Percentiles rank a stretch among this genome's conserved stretches.
phyloP scores from a whole-genome alignment of 2,329 filamentous ascomycete species.

The Graphiopsis chlorocephala region DNA sequence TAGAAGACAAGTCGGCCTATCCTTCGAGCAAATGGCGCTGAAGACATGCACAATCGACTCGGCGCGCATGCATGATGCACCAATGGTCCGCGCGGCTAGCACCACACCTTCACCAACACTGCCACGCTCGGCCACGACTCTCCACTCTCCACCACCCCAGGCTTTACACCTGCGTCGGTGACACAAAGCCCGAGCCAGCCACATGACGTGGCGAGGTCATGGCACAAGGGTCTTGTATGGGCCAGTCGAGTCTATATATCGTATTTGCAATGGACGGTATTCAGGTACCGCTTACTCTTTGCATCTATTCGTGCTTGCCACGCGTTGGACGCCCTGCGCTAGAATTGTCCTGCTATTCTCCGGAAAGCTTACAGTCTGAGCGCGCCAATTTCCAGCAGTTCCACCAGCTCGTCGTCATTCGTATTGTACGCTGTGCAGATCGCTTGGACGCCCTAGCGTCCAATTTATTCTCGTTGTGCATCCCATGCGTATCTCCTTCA shows the following conservation, averaged over 20 bases:
- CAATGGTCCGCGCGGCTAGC: conserved; percentile 8
- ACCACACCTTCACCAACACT: conserved; percentile 6
- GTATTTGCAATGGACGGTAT: background rate
- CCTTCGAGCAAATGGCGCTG: background rate
- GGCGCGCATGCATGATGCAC: background rate
- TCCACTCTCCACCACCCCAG: background rate
- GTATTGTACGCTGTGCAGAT: background rate
- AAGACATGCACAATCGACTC: background rate
- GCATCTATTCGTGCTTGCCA: background rate
- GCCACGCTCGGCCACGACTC: conserved; percentile 1
- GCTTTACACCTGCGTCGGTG: background rate
- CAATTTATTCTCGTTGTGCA: background rate
- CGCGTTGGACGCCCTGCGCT: background rate
- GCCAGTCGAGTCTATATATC: background rate
- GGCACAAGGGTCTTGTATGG: background rate
- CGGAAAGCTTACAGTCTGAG: background rate
- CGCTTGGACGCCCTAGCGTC: background rate
- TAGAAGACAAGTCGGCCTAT: background rate
- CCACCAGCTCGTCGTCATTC: background rate
- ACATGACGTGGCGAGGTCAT: background rate
- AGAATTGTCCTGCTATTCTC: background rate
- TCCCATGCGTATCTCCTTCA: too few species aligned
- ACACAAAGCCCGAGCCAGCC: background rate
- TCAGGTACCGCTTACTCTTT: background rate
- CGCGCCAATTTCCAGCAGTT: background rate